A percentile compares a stretch with the other conserved stretches of the same genome.
Evolutionary conservation across 164 flowering plant genomes (phyloP).

Genomic region (Aristolochia contorta): DNA sequence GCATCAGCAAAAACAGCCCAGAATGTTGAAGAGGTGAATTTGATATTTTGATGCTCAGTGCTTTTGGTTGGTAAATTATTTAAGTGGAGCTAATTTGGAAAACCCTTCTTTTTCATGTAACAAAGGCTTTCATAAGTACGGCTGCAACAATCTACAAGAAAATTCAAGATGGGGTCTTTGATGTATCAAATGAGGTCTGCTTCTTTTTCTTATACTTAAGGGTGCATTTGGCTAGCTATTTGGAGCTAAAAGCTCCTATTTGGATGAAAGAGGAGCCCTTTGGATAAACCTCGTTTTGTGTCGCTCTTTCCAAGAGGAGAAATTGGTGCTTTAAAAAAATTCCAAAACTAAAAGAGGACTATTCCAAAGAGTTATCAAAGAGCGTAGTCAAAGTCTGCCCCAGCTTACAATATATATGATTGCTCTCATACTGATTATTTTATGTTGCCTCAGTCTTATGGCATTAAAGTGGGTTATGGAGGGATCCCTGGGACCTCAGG

Average conservation of each 20-base stretch:
- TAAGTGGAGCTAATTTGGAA: background rate
- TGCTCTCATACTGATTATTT: background rate
- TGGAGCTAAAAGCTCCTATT: too few species aligned
- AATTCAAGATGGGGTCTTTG: constrained; percentile 79
- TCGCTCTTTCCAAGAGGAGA: too few species aligned
- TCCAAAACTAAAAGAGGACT: too few species aligned
- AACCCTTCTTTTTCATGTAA: background rate
- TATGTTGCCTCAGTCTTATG: constrained; percentile 45
- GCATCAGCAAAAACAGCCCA: constrained; percentile 16
- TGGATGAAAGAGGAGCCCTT: too few species aligned
- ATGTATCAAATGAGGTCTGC: constrained; percentile 73
- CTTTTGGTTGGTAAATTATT: background rate
- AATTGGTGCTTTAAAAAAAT: too few species aligned
- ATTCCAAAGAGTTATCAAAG: too few species aligned
- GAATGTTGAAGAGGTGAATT: constrained; percentile 14
- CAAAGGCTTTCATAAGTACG: constrained; percentile 64
- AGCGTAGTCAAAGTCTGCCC: too few species aligned
- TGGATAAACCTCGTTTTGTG: too few species aligned
- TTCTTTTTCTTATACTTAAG: too few species aligned
- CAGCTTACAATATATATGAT: too few species aligned
- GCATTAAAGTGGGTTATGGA: constrained; percentile 85
- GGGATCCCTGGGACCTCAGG: constrained; percentile 82
- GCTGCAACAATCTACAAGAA: constrained; percentile 75
- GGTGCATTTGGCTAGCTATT: too few species aligned
- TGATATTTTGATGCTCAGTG: too few species aligned